These are phyloP conservation scores for Clarireedia monteithiana DNA, from an alignment of 2,329 filamentous ascomycete genomes.

Conservation along the genomic window DNA sequence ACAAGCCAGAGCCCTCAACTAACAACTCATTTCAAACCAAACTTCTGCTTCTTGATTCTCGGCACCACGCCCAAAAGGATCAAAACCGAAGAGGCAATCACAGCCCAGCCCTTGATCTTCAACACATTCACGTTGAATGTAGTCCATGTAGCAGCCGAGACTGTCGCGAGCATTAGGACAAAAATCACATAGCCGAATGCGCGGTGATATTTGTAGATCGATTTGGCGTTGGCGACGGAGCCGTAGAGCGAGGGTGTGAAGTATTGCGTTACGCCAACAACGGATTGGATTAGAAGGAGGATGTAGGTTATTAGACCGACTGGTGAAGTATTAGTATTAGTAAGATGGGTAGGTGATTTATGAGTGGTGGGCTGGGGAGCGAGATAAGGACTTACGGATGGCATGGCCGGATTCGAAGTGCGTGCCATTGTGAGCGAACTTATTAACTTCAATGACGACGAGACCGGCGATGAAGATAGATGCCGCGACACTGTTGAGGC, in stretches of 20 bases:
- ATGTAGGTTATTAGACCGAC: conserved; percentile 65
- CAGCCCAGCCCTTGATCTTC: conserved; percentile 68
- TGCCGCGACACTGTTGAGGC: conserved; percentile 55
- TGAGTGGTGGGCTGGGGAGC: neutral
- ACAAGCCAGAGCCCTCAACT: too few relatives aligned
- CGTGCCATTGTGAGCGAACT: conserved; percentile 54
- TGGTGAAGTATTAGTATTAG: neutral
- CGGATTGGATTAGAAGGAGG: conserved; percentile 62
- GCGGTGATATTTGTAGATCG: conserved; percentile 85
- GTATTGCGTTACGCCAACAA: conserved; percentile 79
- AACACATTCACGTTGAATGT: conserved; percentile 62
- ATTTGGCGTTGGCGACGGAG: conserved; percentile 70
- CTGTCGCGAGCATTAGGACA: conserved; percentile 62
- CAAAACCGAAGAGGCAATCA: conserved; percentile 57
- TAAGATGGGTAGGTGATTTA: neutral
- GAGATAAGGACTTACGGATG: conserved; percentile 35
- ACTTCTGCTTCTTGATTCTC: conserved; percentile 74
- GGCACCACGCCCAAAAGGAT: conserved; percentile 66
- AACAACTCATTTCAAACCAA: conserved; percentile 40
- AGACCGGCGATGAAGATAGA: conserved; percentile 52
- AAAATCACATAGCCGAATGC: conserved; percentile 67
- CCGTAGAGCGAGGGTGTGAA: conserved; percentile 69
- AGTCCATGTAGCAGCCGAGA: conserved; percentile 69
- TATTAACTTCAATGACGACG: conserved; percentile 75
- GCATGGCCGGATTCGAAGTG: conserved; percentile 80